Conservation (phyloP, 805 yeast genomes). For the Schwanniomyces sp. region DNA sequence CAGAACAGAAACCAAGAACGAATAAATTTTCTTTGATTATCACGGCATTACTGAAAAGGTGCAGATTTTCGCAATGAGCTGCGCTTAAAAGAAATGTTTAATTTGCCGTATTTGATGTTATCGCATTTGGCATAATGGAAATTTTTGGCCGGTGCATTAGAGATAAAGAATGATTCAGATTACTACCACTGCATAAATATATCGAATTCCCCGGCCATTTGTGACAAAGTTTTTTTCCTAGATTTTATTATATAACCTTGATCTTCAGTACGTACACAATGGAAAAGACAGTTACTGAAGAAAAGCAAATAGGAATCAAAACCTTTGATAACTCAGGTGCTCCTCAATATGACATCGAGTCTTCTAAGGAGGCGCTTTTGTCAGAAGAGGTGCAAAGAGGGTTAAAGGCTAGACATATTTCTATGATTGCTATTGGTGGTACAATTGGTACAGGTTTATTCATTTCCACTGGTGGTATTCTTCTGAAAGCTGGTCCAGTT, state of each 20-base stretch:
- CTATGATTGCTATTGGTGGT: slow-evolving; percentile 79
- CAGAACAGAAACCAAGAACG: not conserved
- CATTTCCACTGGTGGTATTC: slow-evolving; percentile 59
- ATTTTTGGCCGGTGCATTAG: not conserved
- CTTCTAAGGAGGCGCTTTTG: not conserved
- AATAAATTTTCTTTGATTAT: not conserved
- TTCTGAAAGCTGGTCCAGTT: slow-evolving; percentile 66
- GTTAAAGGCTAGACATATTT: slow-evolving; percentile 64
- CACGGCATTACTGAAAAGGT: not conserved
- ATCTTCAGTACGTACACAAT: not conserved
- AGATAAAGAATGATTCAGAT: not conserved
- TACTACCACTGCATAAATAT: not conserved
- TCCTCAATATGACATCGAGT: not conserved
- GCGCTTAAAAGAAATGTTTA: slow-evolving; percentile 1
- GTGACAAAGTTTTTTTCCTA: not conserved
- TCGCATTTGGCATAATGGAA: not conserved
- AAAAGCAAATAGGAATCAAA: not conserved
- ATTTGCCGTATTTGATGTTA: not conserved
- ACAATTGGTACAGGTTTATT: slow-evolving; percentile 79
- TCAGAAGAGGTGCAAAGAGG: slow-evolving; percentile 51
- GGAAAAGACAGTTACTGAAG: not conserved
- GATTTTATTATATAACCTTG: not conserved
- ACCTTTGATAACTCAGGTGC: not conserved
- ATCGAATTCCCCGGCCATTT: not conserved
- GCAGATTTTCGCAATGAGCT: slow-evolving; percentile 1